phyloP scores from a whole-genome alignment of 2,329 filamentous ascomycete species.

The Neodidymelliopsis sp. region DNA sequence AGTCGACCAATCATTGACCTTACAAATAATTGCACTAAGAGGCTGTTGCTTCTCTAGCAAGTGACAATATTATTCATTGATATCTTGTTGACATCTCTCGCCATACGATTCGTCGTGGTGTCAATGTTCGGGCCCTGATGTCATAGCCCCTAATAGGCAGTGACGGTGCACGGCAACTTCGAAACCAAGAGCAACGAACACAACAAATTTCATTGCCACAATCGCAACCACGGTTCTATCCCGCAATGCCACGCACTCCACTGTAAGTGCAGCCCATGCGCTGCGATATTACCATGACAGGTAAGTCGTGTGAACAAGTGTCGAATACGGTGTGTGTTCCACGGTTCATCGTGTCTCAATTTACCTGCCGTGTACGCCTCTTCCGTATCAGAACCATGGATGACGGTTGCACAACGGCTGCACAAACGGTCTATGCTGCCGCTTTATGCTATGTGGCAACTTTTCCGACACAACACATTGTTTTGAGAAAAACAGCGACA shows the following conservation, averaged over 20 bases:
- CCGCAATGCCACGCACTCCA: slow-evolving; percentile 1
- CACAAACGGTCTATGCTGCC: slow-evolving; percentile 12
- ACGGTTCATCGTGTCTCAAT: slow-evolving; percentile 28
- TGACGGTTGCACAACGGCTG: slow-evolving; percentile 16
- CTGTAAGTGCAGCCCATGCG: slow-evolving; percentile 6
- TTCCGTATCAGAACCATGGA: slow-evolving; percentile 19
- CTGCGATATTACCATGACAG: slow-evolving; percentile 19
- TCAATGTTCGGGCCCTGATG: slow-evolving; percentile 12
- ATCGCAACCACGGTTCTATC: slow-evolving; percentile 7
- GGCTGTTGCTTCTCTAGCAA: no score
- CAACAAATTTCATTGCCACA: neutral
- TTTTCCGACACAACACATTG: slow-evolving; percentile 4
- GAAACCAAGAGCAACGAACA: neutral
- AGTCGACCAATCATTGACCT: no score
- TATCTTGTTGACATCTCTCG: slow-evolving; percentile 1
- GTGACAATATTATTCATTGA: no score
- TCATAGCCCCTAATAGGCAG: slow-evolving; percentile 8
- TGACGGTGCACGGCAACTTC: slow-evolving; percentile 7
- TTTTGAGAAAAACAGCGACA: slow-evolving; percentile 2
- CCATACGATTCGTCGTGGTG: neutral
- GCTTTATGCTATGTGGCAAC: slow-evolving; percentile 15
- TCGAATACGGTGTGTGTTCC: slow-evolving; percentile 30
- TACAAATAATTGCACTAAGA: no score
- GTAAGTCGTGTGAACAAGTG: slow-evolving; percentile 22
- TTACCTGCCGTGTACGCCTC: slow-evolving; percentile 14